Base-by-base conservation (phyloP, 495 filamentous ascomycete genomes). In the Jackrogersella minutella region DNA sequence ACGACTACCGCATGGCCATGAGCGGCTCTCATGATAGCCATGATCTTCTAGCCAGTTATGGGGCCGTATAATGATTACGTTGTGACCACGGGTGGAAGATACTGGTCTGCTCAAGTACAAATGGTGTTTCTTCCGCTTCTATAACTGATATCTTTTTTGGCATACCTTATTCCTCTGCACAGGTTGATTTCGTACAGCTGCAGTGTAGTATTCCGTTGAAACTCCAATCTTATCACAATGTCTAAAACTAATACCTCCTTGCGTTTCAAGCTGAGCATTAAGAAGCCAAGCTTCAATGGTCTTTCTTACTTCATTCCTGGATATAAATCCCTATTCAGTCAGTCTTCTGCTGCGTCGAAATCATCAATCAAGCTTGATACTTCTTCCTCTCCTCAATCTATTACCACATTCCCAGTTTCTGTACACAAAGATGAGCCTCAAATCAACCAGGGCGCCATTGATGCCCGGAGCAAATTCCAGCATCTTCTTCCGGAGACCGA, bases 221-320 rank as follows among this genome's bases (percentile, higher is more conserved):
- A 31, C 31, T 52, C 16, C 16, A n/a, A 37, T 52, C 9, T 22
- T 24, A 37, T 11, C 49, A 52, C 22, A 52, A 52, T 52, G 49
- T 52, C 49, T 13, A 52, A 52, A 31, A 52, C 49, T 24, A 52
- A 10, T 13, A 52, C 49, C 3, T 52, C 49, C 3, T 52, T 52
- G 36, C 49, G 49, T 22, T 52, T 52, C 30, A 52, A 10, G 22
- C 13, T 52, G n/a, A 52, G 49, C 7, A 17, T 52, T 13, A 52
- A 52, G 49, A 52, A 19, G 17, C 49, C 49, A 13, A 33, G 19
- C 17, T 36, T 52, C 17, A 52, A 17, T 11, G 19, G 17, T 36
- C 49, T 52, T 19, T 30, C 33, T 36, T 31, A 52, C 31, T 52
- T 52, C 31, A 34, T 52, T n/a, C 49, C 49, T 10, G 17, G 17